A percentile compares a stretch with the other conserved stretches of the same genome.
phyloP scores from a whole-genome alignment of 805 yeast species.

The Hanseniaspora lachancei region DNA sequence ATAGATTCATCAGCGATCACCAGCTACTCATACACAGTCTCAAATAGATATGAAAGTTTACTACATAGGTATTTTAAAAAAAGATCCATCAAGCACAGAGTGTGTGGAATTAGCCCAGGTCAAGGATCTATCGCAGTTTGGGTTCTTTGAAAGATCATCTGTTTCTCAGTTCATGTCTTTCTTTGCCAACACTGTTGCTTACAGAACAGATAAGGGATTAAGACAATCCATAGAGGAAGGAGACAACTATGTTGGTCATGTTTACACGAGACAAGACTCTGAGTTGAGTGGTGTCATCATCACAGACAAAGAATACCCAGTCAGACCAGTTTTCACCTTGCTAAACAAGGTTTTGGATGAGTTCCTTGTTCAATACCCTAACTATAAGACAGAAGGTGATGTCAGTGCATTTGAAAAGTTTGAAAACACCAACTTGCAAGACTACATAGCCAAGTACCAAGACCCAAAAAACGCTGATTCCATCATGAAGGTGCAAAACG shows the following conservation, averaged over 20 bases:
- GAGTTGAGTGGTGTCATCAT: conserved; percentile 74
- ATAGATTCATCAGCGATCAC: neutral
- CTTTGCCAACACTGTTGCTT: conserved; percentile 79
- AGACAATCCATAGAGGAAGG: conserved; percentile 93
- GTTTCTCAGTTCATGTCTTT: conserved; percentile 92
- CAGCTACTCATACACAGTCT: neutral
- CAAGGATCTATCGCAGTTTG: conserved; percentile 70
- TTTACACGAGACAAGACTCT: conserved; percentile 76
- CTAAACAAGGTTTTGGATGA: conserved; percentile 86
- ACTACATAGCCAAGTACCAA: conserved; percentile 72
- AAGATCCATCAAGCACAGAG: conserved; percentile 24
- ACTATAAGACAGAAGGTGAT: conserved; percentile 34
- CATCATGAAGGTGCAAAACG: conserved; percentile 92
- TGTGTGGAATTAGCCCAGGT: conserved; percentile 69
- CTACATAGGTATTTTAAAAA: conserved; percentile 76
- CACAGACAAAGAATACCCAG: conserved; percentile 91
- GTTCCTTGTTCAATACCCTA: conserved; percentile 72
- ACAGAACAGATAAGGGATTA: conserved; percentile 77
- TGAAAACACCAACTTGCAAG: conserved; percentile 29
- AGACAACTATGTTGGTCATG: conserved; percentile 73
- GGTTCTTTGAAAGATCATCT: conserved; percentile 71
- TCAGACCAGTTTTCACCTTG: conserved; percentile 87
- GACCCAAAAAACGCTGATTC: conserved; percentile 97
- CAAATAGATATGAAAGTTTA: conserved; percentile 60
- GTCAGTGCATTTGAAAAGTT: conserved; percentile 22